phyloP scores from a whole-genome alignment of 306 rosid genomes.

The Canavalia gladiata region DNA sequence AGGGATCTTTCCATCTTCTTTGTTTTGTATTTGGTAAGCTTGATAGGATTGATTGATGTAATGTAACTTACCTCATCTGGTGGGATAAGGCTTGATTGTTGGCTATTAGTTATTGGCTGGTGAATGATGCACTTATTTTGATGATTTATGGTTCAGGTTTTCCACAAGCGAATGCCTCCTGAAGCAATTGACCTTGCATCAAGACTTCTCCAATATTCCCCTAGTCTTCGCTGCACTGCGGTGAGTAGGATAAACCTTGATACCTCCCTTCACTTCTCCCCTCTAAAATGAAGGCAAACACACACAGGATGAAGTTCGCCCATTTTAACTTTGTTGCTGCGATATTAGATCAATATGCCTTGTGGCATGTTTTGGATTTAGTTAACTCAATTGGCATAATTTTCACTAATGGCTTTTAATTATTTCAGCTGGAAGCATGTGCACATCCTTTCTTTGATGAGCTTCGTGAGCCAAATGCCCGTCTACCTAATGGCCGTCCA shows the following conservation, averaged over 20 bases:
- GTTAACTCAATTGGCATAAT: slow-evolving; percentile 9
- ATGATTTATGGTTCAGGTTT: slow-evolving; percentile 64
- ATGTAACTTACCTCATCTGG: neutral
- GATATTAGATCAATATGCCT: neutral
- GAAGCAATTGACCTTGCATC: slow-evolving; percentile 95
- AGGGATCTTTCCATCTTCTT: neutral
- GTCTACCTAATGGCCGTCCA: slow-evolving; percentile 78
- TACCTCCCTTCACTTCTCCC: neutral
- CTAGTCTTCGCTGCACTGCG: slow-evolving; percentile 90
- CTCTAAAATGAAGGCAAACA: neutral
- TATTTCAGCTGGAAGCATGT: slow-evolving; percentile 86
- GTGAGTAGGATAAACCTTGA: slow-evolving; percentile 58
- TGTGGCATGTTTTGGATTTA: neutral
- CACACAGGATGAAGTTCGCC: neutral
- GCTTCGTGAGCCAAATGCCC: slow-evolving; percentile 83
- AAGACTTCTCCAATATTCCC: slow-evolving; percentile 92
- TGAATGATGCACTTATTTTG: slow-evolving; percentile 27
- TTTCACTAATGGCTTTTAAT: slow-evolving; percentile 26
- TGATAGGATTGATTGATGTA: slow-evolving; percentile 3
- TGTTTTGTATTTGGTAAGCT: slow-evolving; percentile 9
- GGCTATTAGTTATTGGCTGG: neutral
- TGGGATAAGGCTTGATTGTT: slow-evolving; percentile 22
- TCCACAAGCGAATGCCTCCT: slow-evolving; percentile 90
- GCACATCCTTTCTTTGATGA: slow-evolving; percentile 89
- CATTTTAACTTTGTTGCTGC: neutral